Evolutionary conservation across 306 rosid species (phyloP).

Genomic region (Citrullus mucosospermus): DNA sequence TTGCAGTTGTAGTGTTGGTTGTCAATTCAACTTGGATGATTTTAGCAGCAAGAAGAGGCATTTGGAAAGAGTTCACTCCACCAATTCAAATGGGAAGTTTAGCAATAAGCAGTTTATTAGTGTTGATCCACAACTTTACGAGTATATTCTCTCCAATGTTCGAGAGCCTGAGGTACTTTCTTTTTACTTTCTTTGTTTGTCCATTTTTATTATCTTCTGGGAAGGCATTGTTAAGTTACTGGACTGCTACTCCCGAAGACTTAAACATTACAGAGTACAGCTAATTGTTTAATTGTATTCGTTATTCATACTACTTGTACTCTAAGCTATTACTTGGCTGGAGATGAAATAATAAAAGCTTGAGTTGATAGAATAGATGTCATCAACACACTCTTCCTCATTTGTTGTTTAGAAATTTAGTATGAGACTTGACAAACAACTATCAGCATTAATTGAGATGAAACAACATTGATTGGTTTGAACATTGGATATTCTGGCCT

Average conservation of each 20-base stretch:
- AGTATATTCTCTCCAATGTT: constrained; percentile 67
- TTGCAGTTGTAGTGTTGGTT: neutral
- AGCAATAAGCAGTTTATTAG: constrained; percentile 68
- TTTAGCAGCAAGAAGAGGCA: constrained; percentile 22
- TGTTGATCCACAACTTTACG: constrained; percentile 56
- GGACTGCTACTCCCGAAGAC: neutral
- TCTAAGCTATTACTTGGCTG: neutral
- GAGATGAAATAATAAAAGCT: neutral
- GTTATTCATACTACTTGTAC: neutral
- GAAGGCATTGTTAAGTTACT: neutral
- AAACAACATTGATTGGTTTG: neutral
- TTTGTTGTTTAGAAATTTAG: neutral
- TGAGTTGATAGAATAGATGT: neutral
- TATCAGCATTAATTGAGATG: neutral
- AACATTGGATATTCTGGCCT: neutral
- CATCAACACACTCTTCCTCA: neutral
- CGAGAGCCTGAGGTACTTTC: constrained; percentile 75
- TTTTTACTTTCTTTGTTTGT: neutral
- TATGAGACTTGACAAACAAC: neutral
- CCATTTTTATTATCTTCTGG: neutral
- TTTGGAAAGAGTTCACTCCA: constrained; percentile 23
- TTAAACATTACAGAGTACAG: neutral
- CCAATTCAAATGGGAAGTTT: constrained; percentile 44
- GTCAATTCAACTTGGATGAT: constrained; percentile 9
- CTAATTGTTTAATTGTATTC: neutral